phyloP scores from a whole-genome alignment of 2,329 filamentous ascomycete genomes.

The Claviceps purpurea region DNA sequence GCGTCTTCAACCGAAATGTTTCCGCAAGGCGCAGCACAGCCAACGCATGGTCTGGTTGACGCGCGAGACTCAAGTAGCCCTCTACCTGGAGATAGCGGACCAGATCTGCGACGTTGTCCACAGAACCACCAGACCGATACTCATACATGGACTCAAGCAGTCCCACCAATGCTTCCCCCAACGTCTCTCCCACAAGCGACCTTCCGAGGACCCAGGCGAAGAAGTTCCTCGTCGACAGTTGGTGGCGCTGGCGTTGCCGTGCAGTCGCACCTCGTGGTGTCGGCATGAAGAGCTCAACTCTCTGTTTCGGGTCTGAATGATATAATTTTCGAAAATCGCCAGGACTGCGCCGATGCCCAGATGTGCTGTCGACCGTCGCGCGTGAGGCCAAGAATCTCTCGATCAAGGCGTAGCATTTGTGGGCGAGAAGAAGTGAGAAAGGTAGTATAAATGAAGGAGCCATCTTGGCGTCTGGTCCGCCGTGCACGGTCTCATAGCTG shows the following conservation, averaged over 20 bases:
- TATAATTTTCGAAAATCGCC: slow-evolving; percentile 21
- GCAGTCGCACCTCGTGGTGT: slow-evolving; percentile 40
- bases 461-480: slow-evolving; percentile 44
- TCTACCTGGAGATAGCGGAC: slow-evolving; percentile 49
- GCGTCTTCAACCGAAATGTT: slow-evolving; percentile 43
- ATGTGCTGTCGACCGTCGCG: slow-evolving; percentile 15
- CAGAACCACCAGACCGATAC: slow-evolving; percentile 45
- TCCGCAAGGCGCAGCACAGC: slow-evolving; percentile 58
- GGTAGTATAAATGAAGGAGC: slow-evolving; percentile 57
- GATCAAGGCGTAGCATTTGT: slow-evolving; percentile 48
- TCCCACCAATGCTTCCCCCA: slow-evolving; percentile 50
- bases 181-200: slow-evolving; percentile 52
- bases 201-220: slow-evolving; percentile 56
- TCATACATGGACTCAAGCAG: slow-evolving; percentile 53
- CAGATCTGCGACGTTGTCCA: slow-evolving; percentile 39
- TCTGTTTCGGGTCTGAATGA: slow-evolving; percentile 16
- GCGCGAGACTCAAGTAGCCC: slow-evolving; percentile 55
- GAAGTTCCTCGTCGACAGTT: slow-evolving; percentile 59
- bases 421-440: slow-evolving; percentile 40
- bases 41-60: slow-evolving; percentile 54
- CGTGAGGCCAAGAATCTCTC: slow-evolving; percentile 29
- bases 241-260: slow-evolving; percentile 45
- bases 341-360: slow-evolving; percentile 11
- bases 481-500: slow-evolving; percentile 17
- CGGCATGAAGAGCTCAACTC: slow-evolving; percentile 55